Percentiles rank a stretch among this genome's conserved stretches.
Conservation (phyloP, 805 yeast species). For the Wickerhamomyces ciferrii region DNA sequence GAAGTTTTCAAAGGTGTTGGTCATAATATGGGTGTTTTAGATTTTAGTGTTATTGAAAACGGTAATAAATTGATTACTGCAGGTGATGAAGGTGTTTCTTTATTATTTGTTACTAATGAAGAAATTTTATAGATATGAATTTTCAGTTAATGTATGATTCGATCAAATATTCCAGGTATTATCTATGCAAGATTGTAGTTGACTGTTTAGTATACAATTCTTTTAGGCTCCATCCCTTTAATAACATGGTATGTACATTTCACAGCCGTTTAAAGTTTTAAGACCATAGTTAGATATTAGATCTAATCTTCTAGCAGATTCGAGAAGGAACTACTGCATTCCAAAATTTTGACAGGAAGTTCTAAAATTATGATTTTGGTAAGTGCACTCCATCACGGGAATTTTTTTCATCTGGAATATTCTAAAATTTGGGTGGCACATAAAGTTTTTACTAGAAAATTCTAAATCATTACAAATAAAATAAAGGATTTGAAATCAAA, state of each 20-base stretch:
- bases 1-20: constrained; percentile 79
- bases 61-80: constrained; percentile 80
- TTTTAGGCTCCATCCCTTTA: too few species aligned
- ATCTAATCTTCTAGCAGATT: too few species aligned
- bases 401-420: not conserved
- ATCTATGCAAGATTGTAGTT: too few species aligned
- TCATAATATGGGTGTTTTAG: constrained; percentile 91
- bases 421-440: not conserved
- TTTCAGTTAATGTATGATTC: too few species aligned
- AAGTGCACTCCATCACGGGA: not conserved
- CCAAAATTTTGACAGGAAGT: too few species aligned
- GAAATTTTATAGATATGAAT: too few species aligned
- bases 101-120: constrained; percentile 56
- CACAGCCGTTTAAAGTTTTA: too few species aligned
- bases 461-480: not conserved
- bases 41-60: constrained; percentile 63
- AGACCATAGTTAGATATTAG: too few species aligned
- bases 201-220: too few species aligned
- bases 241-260: too few species aligned
- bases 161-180: not conserved
- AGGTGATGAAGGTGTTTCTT: constrained; percentile 94
- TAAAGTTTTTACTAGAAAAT: not conserved
- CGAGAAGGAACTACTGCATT: too few species aligned
- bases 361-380: not conserved
- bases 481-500: too few species aligned